A percentile compares a stretch with the other conserved stretches of the same genome.
These are phyloP conservation scores for Saturnispora quitensis DNA, from an alignment of 805 yeast species.

Conservation along the genomic window DNA sequence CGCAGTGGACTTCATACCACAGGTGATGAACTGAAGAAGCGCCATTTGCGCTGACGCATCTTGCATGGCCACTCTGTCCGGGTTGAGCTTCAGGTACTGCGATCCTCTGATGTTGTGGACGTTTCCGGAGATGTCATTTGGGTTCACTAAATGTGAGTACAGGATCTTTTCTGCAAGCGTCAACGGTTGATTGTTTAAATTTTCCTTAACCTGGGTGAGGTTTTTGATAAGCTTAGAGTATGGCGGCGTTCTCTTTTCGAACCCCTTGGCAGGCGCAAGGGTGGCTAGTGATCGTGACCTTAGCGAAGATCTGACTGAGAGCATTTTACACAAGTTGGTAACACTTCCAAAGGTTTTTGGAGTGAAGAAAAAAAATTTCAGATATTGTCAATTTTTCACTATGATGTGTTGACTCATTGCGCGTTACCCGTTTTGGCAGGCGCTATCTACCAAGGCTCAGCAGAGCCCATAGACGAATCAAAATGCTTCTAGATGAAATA, in stretches of 20 bases:
- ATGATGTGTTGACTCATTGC: neutral
- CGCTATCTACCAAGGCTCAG: neutral
- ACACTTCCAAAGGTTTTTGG: too few species aligned
- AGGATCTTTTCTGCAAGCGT: slow-evolving; percentile 93
- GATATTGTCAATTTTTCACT: neutral
- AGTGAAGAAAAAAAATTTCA: neutral
- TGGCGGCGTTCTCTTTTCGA: slow-evolving; percentile 74
- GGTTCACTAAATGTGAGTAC: slow-evolving; percentile 91
- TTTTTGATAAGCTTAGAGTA: slow-evolving; percentile 65
- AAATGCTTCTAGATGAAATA: neutral
- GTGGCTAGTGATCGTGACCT: slow-evolving; percentile 1
- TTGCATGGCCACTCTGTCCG: slow-evolving; percentile 98
- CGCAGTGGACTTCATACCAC: slow-evolving; percentile 84
- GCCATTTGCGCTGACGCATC: slow-evolving; percentile 99
- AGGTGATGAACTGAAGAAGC: slow-evolving; percentile 90
- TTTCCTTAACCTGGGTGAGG: slow-evolving; percentile 34
- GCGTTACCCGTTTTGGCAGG: slow-evolving; percentile 2
- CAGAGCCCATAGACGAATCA: neutral
- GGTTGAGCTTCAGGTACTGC: slow-evolving; percentile 87
- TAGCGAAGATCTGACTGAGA: neutral
- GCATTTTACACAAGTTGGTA: neutral
- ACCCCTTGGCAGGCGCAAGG: slow-evolving; percentile 43
- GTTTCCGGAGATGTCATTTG: slow-evolving; percentile 64
- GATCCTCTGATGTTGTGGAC: slow-evolving; percentile 57
- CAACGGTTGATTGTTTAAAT: slow-evolving; percentile 45